Conservation (phyloP, 495 filamentous ascomycete genomes). For the Choiromyces venosus region DNA sequence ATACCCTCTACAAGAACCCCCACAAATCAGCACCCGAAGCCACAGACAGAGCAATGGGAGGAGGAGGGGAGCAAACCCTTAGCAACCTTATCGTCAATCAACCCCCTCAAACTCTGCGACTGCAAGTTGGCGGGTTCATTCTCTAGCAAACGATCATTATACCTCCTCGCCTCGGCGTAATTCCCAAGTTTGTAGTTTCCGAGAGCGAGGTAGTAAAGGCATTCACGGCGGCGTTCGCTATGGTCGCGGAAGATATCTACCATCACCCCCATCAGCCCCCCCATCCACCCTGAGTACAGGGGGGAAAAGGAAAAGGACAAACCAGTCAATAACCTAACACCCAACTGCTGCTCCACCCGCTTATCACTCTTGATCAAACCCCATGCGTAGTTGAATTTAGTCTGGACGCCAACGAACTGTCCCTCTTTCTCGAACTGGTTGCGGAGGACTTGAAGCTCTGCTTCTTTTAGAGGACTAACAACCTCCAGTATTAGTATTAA, state of each 20-base stretch:
- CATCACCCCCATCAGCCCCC: neutral
- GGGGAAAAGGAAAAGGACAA: neutral
- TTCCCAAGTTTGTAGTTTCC: slow-evolving; percentile 98
- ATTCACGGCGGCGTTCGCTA: slow-evolving; percentile 88
- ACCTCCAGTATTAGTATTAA: too few relatives aligned
- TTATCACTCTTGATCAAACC: slow-evolving; percentile 87
- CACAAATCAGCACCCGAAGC: slow-evolving; percentile 9
- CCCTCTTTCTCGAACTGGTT: slow-evolving; percentile 95
- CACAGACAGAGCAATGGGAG: neutral
- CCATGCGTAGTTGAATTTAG: slow-evolving; percentile 99
- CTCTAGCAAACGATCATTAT: slow-evolving; percentile 86
- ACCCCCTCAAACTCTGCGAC: slow-evolving; percentile 68
- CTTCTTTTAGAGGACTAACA: slow-evolving; percentile 72
- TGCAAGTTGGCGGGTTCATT: slow-evolving; percentile 87
- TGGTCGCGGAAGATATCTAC: slow-evolving; percentile 86
- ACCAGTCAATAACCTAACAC: slow-evolving; percentile 77
- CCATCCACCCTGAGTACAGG: neutral
- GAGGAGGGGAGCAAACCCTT: slow-evolving; percentile 46
- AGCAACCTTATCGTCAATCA: slow-evolving; percentile 94
- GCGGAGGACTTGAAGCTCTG: slow-evolving; percentile 84
- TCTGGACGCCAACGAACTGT: slow-evolving; percentile 91
- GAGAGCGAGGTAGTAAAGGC: slow-evolving; percentile 92
- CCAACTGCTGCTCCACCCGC: slow-evolving; percentile 85
- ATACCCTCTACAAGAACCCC: slow-evolving; percentile 59
- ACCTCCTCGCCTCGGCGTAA: slow-evolving; percentile 85